Base-by-base conservation (phyloP, 179 eudicot genomes). In the Beta macrorhiza region DNA sequence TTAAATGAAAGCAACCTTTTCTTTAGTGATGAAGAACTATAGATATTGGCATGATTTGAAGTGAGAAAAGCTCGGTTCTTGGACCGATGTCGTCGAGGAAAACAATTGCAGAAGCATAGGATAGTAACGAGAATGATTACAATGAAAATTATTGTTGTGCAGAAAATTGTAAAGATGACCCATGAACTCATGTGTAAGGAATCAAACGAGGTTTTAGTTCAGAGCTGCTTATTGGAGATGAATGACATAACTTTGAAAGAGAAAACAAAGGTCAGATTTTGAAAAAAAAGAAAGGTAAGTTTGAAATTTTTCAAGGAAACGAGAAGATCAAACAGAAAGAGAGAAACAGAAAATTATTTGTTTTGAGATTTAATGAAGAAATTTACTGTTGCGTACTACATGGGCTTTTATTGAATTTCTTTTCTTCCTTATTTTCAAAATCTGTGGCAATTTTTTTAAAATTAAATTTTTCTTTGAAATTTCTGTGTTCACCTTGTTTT, bases 171-270 rank as follows among this genome's bases (percentile, higher is more conserved):
- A 59, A 88, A 77, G 65, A 67, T 20, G 8, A 82, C 17, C 90
- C 90, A 85, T 82, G 89, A 47, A 45, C 78, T 81, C 65, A 86
- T 71, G 20, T 84, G 77, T 75, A 84, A 74, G 75, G 85, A 81
- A 16, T 9, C 15, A 19, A 25, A 29, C 1, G 12, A 51, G 52
- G 55, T 15, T 67, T 22, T 29, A 7, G 9, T 32, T 67, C 55
- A 56, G 73, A 78, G 51, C 19, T 52, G 64, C 45, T 52, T 32
- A 17, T 9, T 67, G 17, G 53, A 72, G 59, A 0, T 22, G 11
- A 53, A 13, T 25, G 61, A 22, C 59, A 51, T 73, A 51, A 49
- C 59, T 73, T 20, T 73, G 16, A 53, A 51, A 7, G 61, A 49
- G 22, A 51, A n/a, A 73, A n/a, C 25, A 61, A 53, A 17, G n/a